Conservation (phyloP, 1,284 basidiomycete genomes). For the Trametes versicolor region DNA sequence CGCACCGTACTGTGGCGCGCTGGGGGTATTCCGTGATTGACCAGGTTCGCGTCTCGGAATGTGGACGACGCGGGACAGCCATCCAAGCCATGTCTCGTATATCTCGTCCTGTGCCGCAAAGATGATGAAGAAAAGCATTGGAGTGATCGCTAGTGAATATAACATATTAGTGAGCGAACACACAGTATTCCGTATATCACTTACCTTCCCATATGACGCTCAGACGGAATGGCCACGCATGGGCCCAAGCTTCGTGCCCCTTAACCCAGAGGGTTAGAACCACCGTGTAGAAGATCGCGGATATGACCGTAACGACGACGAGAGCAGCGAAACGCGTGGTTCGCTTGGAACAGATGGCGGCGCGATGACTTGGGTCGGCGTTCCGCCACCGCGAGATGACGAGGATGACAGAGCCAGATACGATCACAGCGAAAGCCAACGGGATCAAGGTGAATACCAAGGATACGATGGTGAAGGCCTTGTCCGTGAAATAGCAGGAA, state of each 20-base stretch:
- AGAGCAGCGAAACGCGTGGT: constrained; percentile 38
- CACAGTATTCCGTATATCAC: neutral
- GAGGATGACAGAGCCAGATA: constrained; percentile 28
- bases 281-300: constrained; percentile 36
- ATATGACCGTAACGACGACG: constrained; percentile 37
- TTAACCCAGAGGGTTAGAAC: constrained; percentile 36
- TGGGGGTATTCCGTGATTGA: neutral
- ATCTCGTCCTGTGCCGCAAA: constrained; percentile 43
- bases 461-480: constrained; percentile 34
- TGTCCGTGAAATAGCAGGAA: constrained; percentile 35
- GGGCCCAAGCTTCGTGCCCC: constrained; percentile 10
- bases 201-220: constrained; percentile 41
- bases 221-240: constrained; percentile 17
- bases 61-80: constrained; percentile 22
- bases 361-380: constrained; percentile 26
- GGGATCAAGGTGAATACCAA: constrained; percentile 38
- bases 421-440: constrained; percentile 33
- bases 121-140: constrained; percentile 39
- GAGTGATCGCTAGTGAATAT: constrained; percentile 33
- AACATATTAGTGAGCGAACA: neutral
- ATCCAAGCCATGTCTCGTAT: constrained; percentile 38
- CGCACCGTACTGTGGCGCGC: constrained; percentile 22
- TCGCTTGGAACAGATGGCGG: constrained; percentile 31
- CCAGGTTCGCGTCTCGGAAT: constrained; percentile 4
- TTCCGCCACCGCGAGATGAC: constrained; percentile 36